Conservation (phyloP, 305 asterid genomes). For the Withania somnifera region DNA sequence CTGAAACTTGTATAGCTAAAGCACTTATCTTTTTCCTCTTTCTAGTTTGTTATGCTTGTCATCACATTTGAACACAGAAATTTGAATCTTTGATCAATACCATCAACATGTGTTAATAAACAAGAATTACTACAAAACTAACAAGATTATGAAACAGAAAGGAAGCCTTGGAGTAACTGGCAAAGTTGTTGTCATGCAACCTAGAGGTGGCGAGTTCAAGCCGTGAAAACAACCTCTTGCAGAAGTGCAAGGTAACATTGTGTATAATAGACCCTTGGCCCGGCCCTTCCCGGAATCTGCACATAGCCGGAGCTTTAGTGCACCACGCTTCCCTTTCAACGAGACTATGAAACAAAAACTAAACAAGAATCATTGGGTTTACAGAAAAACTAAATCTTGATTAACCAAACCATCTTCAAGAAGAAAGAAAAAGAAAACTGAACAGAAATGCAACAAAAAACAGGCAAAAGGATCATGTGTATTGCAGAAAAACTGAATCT, state of each 20-base stretch:
- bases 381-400: too few species aligned
- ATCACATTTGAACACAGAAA: too few species aligned
- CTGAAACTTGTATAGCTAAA: not conserved
- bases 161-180: too few species aligned
- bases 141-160: not conserved
- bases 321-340: too few species aligned
- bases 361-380: too few species aligned
- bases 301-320: too few species aligned
- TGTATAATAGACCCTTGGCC: too few species aligned
- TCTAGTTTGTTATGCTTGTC: not conserved
- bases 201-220: too few species aligned
- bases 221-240: too few species aligned
- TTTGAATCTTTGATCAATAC: not conserved
- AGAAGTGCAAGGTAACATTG: too few species aligned
- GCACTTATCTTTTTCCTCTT: not conserved
- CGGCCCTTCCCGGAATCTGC: too few species aligned
- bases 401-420: not conserved
- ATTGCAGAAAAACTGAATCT: not conserved
- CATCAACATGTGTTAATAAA: not conserved
- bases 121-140: not conserved
- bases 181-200: too few species aligned
- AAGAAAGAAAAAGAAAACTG: not conserved
- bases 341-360: not conserved
- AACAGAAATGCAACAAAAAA: not conserved
- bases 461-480: not conserved